Evolutionary conservation across 257 asterid species (phyloP), one percentile per base, ranked within the genome.

Genomic region (Solanum chiquidenum): DNA sequence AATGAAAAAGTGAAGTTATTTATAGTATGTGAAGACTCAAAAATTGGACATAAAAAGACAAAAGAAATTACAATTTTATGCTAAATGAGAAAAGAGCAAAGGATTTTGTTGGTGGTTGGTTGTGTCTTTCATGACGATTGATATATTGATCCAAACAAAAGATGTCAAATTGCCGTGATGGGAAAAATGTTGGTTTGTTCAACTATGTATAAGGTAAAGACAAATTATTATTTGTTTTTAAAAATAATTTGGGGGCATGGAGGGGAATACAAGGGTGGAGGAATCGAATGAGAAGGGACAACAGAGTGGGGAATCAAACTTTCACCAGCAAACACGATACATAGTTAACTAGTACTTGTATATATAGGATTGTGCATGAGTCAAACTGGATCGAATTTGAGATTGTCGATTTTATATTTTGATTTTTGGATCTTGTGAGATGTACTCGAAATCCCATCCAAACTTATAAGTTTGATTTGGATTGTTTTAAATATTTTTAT

Each of bases 101-200:
- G 74, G 40, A 29, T 23, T 31, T 74, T 86, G 38, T 74, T 27
- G 86, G 46, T 89, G 20, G 90, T 92, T 88, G 11, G 90, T 87
- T 91, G 91, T 86, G 90, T 88, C 91, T 91, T 85, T 89, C 92
- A 76, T 86, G 29, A 40, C 9, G 9, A 38, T 64, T 23, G 58
- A 76, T 76, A n/a, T 31, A 76, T 76, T 40, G 11, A 12, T n/a
- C 83, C 58, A 76, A 64, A 83, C 66, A 77, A 75, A 75, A 66
- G 20, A n/a, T 66, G 75, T 85, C 87, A 79, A 73, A 76, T 86
- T 66, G 85, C 87, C 93, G 83, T 88, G 86, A 86, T 73, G 91
- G 90, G 44, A 77, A 89, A 90, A 29, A 20, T 83, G 90, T 35
- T 86, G 77, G 68, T 83, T 58, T 79, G 76, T 83, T 90, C 27